Evolutionary conservation across 2,329 filamentous ascomycete species (phyloP).

Genomic region (Diaporthe nobilis): DNA sequence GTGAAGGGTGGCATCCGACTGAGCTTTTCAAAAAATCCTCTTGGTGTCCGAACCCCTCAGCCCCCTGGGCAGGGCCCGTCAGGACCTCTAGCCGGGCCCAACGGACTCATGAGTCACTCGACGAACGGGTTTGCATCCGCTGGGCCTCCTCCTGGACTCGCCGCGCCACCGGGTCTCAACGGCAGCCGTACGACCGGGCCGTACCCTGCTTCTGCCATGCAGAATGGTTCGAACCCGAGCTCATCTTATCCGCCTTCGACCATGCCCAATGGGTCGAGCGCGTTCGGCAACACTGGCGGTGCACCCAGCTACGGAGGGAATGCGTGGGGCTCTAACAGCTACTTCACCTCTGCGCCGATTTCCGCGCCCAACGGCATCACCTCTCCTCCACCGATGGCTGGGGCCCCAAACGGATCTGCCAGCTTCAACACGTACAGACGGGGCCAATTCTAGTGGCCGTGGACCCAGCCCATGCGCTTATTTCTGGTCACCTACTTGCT

Average conservation of each 20-base stretch:
- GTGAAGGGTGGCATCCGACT: conserved; percentile 94
- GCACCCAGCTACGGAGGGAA: conserved; percentile 19
- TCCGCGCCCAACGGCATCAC: conserved; percentile 7
- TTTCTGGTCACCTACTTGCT: not conserved
- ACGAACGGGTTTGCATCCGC: conserved; percentile 76
- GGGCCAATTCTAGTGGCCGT: conserved; percentile 19
- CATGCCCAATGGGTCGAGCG: conserved; percentile 9
- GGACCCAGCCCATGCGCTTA: not conserved
- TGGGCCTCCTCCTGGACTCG: conserved; percentile 86
- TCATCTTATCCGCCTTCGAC: conserved; percentile 25
- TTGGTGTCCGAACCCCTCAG: conserved; percentile 89
- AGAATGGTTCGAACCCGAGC: conserved; percentile 25
- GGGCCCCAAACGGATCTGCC: conserved; percentile 1
- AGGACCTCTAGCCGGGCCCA: conserved; percentile 67
- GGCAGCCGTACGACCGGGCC: conserved; percentile 44
- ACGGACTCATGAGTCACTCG: conserved; percentile 67
- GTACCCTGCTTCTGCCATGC: conserved; percentile 19
- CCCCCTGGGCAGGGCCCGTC: conserved; percentile 59
- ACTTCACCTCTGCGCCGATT: conserved; percentile 9
- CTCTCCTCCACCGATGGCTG: conserved; percentile 12
- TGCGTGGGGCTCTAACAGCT: conserved; percentile 31
- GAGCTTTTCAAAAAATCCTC: conserved; percentile 97
- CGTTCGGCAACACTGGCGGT: conserved; percentile 8
- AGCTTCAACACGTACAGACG: conserved; percentile 22
- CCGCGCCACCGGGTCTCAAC: conserved; percentile 79